Base-by-base conservation (phyloP, 805 yeast genomes). In the Candida adriatica region DNA sequence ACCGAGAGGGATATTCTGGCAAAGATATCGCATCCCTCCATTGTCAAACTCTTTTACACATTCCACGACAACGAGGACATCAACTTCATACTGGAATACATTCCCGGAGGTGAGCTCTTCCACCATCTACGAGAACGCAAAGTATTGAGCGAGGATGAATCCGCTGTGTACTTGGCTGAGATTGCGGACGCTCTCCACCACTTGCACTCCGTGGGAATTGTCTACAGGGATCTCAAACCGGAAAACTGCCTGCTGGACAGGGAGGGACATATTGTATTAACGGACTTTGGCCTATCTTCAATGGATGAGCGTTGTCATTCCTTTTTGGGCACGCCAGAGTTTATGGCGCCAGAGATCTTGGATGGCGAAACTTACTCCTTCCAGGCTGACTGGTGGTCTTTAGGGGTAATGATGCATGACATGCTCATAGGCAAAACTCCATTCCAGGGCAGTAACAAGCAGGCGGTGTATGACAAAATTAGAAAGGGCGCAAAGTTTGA, bases 331-430 rank as follows among this genome's bases (percentile, higher is more conserved):
- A 61, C 70, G 4, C 71, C 64, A 5, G 68, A 69, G 33, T 58
- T 62, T 26, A 44, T 84, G 69, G 95, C 95, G 0, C 96, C 96
- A 3, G 96, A 86, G 53, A 80, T 87, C 10, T 59, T 87, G 20
- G 70, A 67, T 35, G 95, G 95, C n/a, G 71, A 77, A 44, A 70
- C 73, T 13, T 87, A 86, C 53, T 85, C 81, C 42, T 79, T 73
- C 33, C 68, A 75, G 28, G 94, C 87, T 24, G 96, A 86, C 53
- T 85, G 95, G 90, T 86, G 95, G 87, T 82, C 94, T 0, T 59
- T 86, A 24, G 96, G 95, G 0, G 79, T 92, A 13, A 76, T 86
- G 27, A 59, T 78, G 26, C 82, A 62, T 46, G 95, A 87, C 52
- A 66, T 86, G 68, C 59, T 87, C 29, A 72, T 83, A 1, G 95